Conservation (phyloP, 768 basidiomycete genomes). For the Amanita pallidorosea region DNA sequence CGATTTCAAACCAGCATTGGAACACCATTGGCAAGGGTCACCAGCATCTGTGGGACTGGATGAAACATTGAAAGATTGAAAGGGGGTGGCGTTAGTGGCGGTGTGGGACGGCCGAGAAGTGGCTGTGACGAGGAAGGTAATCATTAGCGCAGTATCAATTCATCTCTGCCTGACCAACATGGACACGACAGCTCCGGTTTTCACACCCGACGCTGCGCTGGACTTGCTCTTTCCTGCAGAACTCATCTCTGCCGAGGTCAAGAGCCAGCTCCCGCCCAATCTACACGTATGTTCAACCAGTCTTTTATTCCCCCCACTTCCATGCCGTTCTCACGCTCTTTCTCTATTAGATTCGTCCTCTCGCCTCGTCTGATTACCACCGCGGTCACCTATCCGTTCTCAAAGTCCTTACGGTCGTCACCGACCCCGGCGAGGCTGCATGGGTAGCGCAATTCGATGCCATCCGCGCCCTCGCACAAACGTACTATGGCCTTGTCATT, state of each 20-base stretch:
- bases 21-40: too few relatives aligned
- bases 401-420: slow-evolving; percentile 64
- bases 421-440: slow-evolving; percentile 48
- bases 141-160: too few relatives aligned
- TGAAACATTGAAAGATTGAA: not conserved
- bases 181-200: slow-evolving; percentile 12
- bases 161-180: too few relatives aligned
- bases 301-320: not conserved
- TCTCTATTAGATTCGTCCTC: slow-evolving; percentile 67
- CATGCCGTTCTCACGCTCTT: not conserved
- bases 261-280: slow-evolving; percentile 45
- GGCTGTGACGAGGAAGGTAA: not conserved
- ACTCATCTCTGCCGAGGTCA: slow-evolving; percentile 59
- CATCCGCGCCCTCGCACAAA: slow-evolving; percentile 39
- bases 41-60: too few relatives aligned
- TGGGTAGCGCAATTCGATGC: slow-evolving; percentile 64
- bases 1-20: too few relatives aligned
- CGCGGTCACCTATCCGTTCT: slow-evolving; percentile 83
- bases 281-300: slow-evolving; percentile 43
- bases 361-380: slow-evolving; percentile 73
- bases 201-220: slow-evolving; percentile 55
- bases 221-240: slow-evolving; percentile 71
- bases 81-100: not conserved
- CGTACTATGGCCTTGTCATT: slow-evolving; percentile 84
- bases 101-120: not conserved